phyloP scores from a whole-genome alignment of 176 grass and related monocot genomes.

The Thalia dealbata region DNA sequence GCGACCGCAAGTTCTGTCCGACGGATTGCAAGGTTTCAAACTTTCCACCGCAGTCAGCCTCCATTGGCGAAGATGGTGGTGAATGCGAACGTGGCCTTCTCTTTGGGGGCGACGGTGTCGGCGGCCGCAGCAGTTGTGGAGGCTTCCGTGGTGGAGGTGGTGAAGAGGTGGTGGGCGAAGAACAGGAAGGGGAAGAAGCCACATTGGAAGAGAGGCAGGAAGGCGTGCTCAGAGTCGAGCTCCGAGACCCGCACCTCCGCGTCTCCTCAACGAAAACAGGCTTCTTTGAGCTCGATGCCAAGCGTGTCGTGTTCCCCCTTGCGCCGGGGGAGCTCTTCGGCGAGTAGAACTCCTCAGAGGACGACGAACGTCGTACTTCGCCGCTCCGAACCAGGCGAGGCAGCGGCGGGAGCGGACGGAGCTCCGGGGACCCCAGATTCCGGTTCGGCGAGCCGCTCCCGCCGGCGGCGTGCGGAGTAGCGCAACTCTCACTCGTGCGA shows the following conservation, averaged over 20 bases:
- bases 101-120: slow-evolving; percentile 23
- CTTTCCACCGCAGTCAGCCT: background rate
- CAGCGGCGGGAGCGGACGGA: slow-evolving; percentile 29
- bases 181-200: slow-evolving; percentile 4
- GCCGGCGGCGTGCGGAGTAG: background rate
- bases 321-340: background rate
- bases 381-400: slow-evolving; percentile 25
- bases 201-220: slow-evolving; percentile 7
- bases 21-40: background rate
- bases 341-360: slow-evolving; percentile 9
- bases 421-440: slow-evolving; percentile 26
- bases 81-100: slow-evolving; percentile 5
- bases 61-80: slow-evolving; percentile 8
- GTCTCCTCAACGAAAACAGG: background rate
- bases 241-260: slow-evolving; percentile 5
- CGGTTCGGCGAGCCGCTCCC: background rate
- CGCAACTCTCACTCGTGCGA: background rate
- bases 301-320: background rate
- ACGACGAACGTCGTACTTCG: slow-evolving; percentile 19
- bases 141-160: slow-evolving; percentile 1
- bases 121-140: slow-evolving; percentile 1
- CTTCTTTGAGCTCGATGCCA: background rate
- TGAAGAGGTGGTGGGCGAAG: slow-evolving; percentile 3
- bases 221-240: slow-evolving; percentile 16
- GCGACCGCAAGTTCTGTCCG: slow-evolving; percentile 3